phyloP scores from a whole-genome alignment of 164 flowering plant genomes.

The Aristolochia californica region DNA sequence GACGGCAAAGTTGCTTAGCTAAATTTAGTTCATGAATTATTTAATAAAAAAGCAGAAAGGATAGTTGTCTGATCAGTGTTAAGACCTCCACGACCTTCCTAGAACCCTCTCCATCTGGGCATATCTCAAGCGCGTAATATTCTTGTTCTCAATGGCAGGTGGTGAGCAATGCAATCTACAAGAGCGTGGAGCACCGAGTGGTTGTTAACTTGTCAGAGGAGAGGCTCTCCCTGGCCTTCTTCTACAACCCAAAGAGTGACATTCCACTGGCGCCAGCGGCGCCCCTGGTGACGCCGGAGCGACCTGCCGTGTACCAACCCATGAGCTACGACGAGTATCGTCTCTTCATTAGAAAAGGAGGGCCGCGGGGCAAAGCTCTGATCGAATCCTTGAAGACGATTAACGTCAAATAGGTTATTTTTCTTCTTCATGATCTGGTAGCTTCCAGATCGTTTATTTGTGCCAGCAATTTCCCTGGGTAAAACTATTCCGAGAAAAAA shows the following conservation, averaged over 20 bases:
- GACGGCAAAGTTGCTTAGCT: no score
- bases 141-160: constrained; percentile 19
- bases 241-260: constrained; percentile 67
- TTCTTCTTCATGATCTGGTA: no score
- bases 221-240: constrained; percentile 58
- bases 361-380: constrained; percentile 56
- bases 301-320: constrained; percentile 38
- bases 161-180: constrained; percentile 62
- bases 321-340: constrained; percentile 61
- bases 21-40: no score
- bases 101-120: no score
- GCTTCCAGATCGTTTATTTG: no score
- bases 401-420: no score
- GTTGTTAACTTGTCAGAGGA: constrained; percentile 45
- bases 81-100: no score
- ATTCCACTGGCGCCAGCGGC: constrained; percentile 37
- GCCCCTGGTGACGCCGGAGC: constrained; percentile 33
- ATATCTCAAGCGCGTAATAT: no score
- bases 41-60: no score
- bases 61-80: no score
- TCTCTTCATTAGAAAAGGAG: constrained; percentile 47
- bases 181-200: constrained; percentile 74
- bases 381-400: constrained; percentile 37
- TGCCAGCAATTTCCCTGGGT: no score
- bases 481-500: no score